Base-by-base conservation (phyloP, 108 stramenopile genomes). In the Pseudonitzschia multiseries region DNA sequence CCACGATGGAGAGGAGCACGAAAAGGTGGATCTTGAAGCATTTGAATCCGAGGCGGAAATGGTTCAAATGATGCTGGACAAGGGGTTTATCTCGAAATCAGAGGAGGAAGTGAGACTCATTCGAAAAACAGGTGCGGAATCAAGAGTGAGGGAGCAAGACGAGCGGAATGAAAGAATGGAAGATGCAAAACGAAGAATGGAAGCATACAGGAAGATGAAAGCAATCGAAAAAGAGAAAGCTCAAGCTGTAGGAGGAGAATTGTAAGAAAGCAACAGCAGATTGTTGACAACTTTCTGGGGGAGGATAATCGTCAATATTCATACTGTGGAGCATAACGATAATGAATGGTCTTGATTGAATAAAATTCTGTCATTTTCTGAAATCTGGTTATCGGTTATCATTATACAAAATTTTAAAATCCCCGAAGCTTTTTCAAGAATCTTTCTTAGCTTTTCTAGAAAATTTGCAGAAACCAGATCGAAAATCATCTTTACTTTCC, bases 21-120 rank as follows among this genome's bases (percentile, higher is more conserved):
- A 89, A 77, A 27, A 80, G 50, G 70, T 89, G 28, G 73, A 72
- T 17, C 65, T 89, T 60, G 75, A 78, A 59, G 77, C 75, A 64
- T 77, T 86, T 51, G 59, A 74, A 64, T 82, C 85, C 13, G 81
- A 83, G 73, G 81, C 82, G 52, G 88, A 89, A 71, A 82, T 89
- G 77, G 79, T 83, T 59, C 65, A 70, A 18, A 53, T 83, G 46
- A 84, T 89, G 78, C 61, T 86, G 20, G 80, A 86, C 36, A 89
- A 89, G 54, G 85, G 83, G 62, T 86, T 78, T 75, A 67, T 24
- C 26, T 56, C 36, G 46, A 81, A 75, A 33, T 18, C 41, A n/a
- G n/a, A 51, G 27, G 59, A 68, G 22, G 71, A 70, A 22, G 28
- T 81, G 4, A 44, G 18, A 8, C 22, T 0, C 0, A 63, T 63